A percentile compares a stretch with the other conserved stretches of the same genome.
Conservation (phyloP, 495 filamentous ascomycete species). For the Bacidia gigantensis region DNA sequence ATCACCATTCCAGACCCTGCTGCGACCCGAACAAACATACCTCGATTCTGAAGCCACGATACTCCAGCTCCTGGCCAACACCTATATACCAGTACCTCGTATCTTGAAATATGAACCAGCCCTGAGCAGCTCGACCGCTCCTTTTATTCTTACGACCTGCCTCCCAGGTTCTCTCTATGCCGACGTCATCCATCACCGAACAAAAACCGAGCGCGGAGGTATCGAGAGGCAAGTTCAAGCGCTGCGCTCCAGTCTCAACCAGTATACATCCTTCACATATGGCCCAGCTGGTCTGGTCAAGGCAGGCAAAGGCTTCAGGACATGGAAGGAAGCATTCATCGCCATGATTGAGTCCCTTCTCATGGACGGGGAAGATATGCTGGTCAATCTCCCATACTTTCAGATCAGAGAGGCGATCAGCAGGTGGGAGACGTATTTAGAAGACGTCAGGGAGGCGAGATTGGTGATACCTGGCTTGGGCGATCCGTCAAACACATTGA, state of each 20-base stretch:
- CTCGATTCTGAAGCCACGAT: slow-evolving; percentile 43
- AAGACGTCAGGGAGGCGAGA: slow-evolving; percentile 40
- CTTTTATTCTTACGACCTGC: slow-evolving; percentile 37
- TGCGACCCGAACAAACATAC: slow-evolving; percentile 42
- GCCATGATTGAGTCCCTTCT: slow-evolving; percentile 47
- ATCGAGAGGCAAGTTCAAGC: slow-evolving; percentile 32
- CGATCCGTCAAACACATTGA: slow-evolving; percentile 40
- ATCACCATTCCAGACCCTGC: slow-evolving; percentile 33
- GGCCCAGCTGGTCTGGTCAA: slow-evolving; percentile 37
- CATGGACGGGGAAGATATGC: slow-evolving; percentile 57
- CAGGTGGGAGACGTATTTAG: slow-evolving; percentile 35
- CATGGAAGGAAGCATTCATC: slow-evolving; percentile 50
- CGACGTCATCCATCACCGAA: slow-evolving; percentile 28
- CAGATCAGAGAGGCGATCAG: slow-evolving; percentile 41
- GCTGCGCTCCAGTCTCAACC: slow-evolving; percentile 23
- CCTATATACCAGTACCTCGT: slow-evolving; percentile 35
- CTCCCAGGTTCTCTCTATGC: slow-evolving; percentile 32
- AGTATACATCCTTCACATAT: slow-evolving; percentile 34
- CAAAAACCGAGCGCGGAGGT: slow-evolving; percentile 23
- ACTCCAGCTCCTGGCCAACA: slow-evolving; percentile 34
- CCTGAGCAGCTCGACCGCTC: slow-evolving; percentile 27
- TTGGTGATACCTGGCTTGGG: slow-evolving; percentile 45
- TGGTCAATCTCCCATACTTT: slow-evolving; percentile 52
- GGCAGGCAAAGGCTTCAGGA: slow-evolving; percentile 31
- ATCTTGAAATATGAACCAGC: slow-evolving; percentile 37